Evolutionary conservation across 2,329 filamentous ascomycete species (phyloP).

Genomic region (Cladosporium sp.): DNA sequence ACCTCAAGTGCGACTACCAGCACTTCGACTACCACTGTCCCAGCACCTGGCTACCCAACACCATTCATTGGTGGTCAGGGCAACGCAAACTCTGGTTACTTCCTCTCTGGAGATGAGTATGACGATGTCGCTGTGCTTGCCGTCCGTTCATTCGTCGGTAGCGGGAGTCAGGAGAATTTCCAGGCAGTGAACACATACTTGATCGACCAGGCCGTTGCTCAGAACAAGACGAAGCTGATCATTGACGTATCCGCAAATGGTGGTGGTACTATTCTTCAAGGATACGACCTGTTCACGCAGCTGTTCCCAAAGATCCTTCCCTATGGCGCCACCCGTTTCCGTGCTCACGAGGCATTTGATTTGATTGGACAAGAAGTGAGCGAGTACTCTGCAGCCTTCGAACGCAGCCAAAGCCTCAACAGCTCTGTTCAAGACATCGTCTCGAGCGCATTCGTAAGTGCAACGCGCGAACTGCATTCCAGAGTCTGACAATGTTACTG

Average conservation of each 20-base stretch:
- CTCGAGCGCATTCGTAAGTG: slow-evolving; percentile 32
- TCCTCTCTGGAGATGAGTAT: slow-evolving; percentile 41
- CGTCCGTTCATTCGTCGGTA: slow-evolving; percentile 39
- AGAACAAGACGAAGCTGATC: slow-evolving; percentile 57
- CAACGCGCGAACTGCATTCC: too few relatives aligned
- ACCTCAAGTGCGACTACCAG: slow-evolving; percentile 13
- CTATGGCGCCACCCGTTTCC: slow-evolving; percentile 50
- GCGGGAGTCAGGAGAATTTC: slow-evolving; percentile 32
- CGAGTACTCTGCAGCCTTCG: slow-evolving; percentile 27
- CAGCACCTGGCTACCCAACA: slow-evolving; percentile 41
- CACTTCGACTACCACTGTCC: slow-evolving; percentile 21
- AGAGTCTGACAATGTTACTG: too few relatives aligned
- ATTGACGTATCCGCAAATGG: slow-evolving; percentile 57
- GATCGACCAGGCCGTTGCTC: slow-evolving; percentile 41
- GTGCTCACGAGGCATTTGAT: slow-evolving; percentile 46
- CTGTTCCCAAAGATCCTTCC: slow-evolving; percentile 50
- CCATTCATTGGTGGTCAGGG: slow-evolving; percentile 36
- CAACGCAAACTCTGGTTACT: slow-evolving; percentile 46
- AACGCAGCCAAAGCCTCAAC: slow-evolving; percentile 30
- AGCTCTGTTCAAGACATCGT: slow-evolving; percentile 41
- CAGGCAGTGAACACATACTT: slow-evolving; percentile 40
- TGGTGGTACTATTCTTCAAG: slow-evolving; percentile 57
- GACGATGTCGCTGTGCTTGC: slow-evolving; percentile 44
- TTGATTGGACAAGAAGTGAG: slow-evolving; percentile 41
- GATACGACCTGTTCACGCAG: slow-evolving; percentile 59